phyloP scores from a whole-genome alignment of 2,329 filamentous ascomycete genomes.

The Alternaria conjuncta region DNA sequence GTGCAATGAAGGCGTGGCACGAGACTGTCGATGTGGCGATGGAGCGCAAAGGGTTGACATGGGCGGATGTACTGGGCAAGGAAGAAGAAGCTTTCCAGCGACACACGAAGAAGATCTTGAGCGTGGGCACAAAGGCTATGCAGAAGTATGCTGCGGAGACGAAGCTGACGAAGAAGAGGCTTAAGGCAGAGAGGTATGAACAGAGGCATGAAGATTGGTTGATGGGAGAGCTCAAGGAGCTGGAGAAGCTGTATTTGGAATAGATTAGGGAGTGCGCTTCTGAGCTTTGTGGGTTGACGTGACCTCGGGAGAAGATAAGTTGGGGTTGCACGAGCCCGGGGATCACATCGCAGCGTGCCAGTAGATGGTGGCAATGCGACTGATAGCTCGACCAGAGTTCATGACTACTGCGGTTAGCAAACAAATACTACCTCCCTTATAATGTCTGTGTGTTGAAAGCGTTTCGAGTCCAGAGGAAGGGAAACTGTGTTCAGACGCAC shows the following conservation, averaged over 20 bases:
- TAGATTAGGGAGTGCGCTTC: not conserved
- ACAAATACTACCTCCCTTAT: no score
- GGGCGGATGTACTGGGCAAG: not conserved
- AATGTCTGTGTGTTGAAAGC: not conserved
- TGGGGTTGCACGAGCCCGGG: not conserved
- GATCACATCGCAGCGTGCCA: not conserved
- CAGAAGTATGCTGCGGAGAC: not conserved
- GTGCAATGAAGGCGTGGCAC: conserved; percentile 6
- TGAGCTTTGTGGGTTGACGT: not conserved
- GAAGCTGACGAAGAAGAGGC: conserved; percentile 6
- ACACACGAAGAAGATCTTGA: conserved; percentile 4
- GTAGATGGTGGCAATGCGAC: not conserved
- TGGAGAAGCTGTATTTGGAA: not conserved
- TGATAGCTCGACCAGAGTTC: not conserved
- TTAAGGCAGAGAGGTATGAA: conserved; percentile 10
- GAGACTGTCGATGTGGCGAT: conserved; percentile 1
- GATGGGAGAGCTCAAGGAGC: not conserved
- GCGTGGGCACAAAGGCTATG: conserved; percentile 2
- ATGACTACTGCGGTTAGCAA: not conserved
- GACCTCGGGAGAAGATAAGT: not conserved
- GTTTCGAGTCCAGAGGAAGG: not conserved
- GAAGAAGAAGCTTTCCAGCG: not conserved
- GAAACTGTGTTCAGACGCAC: not conserved
- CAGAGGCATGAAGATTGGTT: conserved; percentile 2
- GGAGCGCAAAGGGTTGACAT: conserved; percentile 1